Conservation (phyloP, 2,329 filamentous ascomycete genomes). For the Eutypa lata region DNA sequence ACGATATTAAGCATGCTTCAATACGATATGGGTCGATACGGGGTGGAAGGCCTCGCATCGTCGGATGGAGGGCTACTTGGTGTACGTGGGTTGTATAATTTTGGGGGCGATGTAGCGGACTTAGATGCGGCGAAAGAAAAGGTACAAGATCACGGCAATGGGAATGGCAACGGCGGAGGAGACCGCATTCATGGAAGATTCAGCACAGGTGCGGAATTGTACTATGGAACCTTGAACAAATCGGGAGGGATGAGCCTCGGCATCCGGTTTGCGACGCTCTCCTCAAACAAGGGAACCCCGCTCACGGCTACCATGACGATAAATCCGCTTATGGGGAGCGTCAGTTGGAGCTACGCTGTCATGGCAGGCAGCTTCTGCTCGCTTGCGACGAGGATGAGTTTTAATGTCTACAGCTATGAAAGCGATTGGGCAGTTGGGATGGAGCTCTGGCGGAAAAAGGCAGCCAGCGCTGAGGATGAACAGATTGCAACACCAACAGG, state of each 20-base stretch:
- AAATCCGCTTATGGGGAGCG: constrained; percentile 90
- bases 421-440: constrained; percentile 88
- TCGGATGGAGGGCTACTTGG: constrained; percentile 90
- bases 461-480: constrained; percentile 33
- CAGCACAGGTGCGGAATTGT: constrained; percentile 87
- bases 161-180: constrained; percentile 33
- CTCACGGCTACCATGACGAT: constrained; percentile 90
- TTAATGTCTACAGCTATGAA: constrained; percentile 98
- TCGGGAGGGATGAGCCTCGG: constrained; percentile 88
- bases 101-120: constrained; percentile 65
- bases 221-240: constrained; percentile 94
- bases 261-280: constrained; percentile 83
- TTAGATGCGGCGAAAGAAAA: constrained; percentile 12
- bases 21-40: constrained; percentile 84
- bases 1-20: constrained; percentile 71
- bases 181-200: constrained; percentile 76
- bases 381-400: constrained; percentile 87
- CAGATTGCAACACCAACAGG: constrained; percentile 14
- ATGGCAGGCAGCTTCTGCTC: constrained; percentile 80
- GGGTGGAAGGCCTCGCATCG: constrained; percentile 84
- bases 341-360: constrained; percentile 89
- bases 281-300: constrained; percentile 77
- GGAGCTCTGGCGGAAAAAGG: constrained; percentile 80
- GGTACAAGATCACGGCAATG: constrained; percentile 18
- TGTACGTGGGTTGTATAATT: constrained; percentile 88